Evolutionary conservation across 225 moss, liverwort and hornwort species (phyloP).

Genomic region (Lunularia cruciata): DNA sequence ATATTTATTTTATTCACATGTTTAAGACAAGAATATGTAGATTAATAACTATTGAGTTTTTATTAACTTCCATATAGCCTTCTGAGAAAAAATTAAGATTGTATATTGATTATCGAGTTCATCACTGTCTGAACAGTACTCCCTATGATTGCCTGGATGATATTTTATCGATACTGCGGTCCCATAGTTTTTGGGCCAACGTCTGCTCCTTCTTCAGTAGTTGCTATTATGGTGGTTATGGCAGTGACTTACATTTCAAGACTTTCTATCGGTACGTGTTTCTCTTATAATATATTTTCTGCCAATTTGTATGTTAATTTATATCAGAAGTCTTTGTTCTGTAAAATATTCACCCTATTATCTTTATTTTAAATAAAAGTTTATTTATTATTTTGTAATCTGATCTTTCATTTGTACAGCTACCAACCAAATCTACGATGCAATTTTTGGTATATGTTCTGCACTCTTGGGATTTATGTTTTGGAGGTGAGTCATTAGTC

Average conservation of each 20-base stretch:
- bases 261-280: conserved; percentile 22
- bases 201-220: conserved; percentile 34
- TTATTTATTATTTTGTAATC: too few relatives aligned
- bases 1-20: too few relatives aligned
- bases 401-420: neutral
- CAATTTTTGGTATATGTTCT: conserved; percentile 5
- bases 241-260: neutral
- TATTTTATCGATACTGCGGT: conserved; percentile 7
- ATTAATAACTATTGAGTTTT: too few relatives aligned
- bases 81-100: too few relatives aligned
- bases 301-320: too few relatives aligned
- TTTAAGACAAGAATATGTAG: too few relatives aligned
- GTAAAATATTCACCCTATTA: too few relatives aligned
- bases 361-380: too few relatives aligned
- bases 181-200: conserved; percentile 10
- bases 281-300: too few relatives aligned
- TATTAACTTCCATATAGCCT: too few relatives aligned
- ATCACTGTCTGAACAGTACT: conserved; percentile 11
- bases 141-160: conserved; percentile 24
- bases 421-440: conserved; percentile 16
- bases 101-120: neutral
- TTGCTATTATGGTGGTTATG: conserved; percentile 19
- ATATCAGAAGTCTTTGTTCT: too few relatives aligned
- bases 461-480: conserved; percentile 11
- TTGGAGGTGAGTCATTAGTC: conserved; percentile 19